These are phyloP conservation scores for Dryadomyces quercivorus DNA, from an alignment of 2,329 filamentous ascomycete species.

Conservation along the genomic window DNA sequence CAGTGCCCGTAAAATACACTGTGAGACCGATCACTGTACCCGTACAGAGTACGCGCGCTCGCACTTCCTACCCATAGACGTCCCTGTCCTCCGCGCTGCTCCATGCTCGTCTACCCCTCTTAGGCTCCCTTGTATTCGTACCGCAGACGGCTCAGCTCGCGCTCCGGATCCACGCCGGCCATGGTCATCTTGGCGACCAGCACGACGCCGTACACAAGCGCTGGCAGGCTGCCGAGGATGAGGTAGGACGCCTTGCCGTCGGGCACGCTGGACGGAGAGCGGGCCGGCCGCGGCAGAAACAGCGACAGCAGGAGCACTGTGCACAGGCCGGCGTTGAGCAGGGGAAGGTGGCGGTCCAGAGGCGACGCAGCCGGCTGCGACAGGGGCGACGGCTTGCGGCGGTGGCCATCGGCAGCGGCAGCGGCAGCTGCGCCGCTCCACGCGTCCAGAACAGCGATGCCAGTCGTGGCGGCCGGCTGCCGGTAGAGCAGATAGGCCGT, in stretches of 20 bases:
- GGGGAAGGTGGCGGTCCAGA: conserved; percentile 45
- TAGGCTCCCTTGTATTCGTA: conserved; percentile 59
- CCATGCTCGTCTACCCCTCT: not conserved
- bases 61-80: no score
- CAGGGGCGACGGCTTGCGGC: conserved; percentile 12
- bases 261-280: conserved; percentile 14
- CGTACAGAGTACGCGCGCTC: no score
- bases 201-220: conserved; percentile 46
- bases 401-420: conserved; percentile 10
- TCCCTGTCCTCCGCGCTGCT: no score
- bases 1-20: not conserved
- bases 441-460: conserved; percentile 36
- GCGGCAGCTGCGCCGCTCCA: conserved; percentile 20
- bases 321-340: conserved; percentile 47
- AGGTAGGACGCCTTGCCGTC: conserved; percentile 21
- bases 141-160: conserved; percentile 47
- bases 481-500: conserved; percentile 49
- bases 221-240: conserved; percentile 36
- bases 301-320: conserved; percentile 33
- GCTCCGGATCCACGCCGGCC: conserved; percentile 54
- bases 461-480: conserved; percentile 42
- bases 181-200: conserved; percentile 53
- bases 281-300: conserved; percentile 17
- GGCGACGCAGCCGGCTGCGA: conserved; percentile 20
- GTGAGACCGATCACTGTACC: no score